Conservation (phyloP, 2,329 filamentous ascomycete genomes). For the Hypoxylon sp. region DNA sequence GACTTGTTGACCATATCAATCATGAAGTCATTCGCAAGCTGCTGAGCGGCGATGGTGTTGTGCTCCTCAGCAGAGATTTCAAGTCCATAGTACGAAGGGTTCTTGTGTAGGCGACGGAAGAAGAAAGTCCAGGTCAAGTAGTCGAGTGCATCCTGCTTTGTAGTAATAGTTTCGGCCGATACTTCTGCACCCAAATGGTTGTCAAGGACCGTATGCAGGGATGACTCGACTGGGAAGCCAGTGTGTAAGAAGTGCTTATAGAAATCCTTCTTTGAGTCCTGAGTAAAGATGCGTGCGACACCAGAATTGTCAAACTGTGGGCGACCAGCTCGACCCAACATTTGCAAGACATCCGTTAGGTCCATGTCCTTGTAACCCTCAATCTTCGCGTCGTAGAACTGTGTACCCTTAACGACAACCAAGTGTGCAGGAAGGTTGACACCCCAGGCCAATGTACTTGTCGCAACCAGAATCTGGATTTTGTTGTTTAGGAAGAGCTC, state of each 20-base stretch:
- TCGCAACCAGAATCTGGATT: conserved; percentile 96
- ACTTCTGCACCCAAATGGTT: conserved; percentile 97
- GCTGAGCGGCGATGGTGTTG: conserved; percentile 86
- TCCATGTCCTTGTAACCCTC: conserved; percentile 99
- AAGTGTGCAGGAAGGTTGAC: conserved; percentile 97
- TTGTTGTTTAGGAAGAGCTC: conserved; percentile 98
- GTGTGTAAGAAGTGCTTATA: conserved; percentile 99
- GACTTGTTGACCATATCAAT: conserved; percentile 91
- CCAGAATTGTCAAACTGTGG: conserved; percentile 97
- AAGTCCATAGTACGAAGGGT: conserved; percentile 96
- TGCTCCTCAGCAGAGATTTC: conserved; percentile 94
- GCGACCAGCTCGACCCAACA: conserved; percentile 94
- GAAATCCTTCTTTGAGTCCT: conserved; percentile 98
- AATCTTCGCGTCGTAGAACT: conserved; percentile 97
- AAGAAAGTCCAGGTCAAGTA: conserved; percentile 99
- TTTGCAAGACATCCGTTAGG: conserved; percentile 95
- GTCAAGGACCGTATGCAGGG: conserved; percentile 94
- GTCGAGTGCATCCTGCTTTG: conserved; percentile 96
- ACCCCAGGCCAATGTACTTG: conserved; percentile 97
- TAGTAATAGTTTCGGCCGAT: conserved; percentile 90
- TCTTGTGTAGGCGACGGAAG: conserved; percentile 97
- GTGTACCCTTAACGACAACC: conserved; percentile 97
- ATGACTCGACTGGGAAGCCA: conserved; percentile 97
- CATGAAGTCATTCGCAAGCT: conserved; percentile 94
- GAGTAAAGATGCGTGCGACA: conserved; percentile 96